A percentile compares a stretch with the other conserved stretches of the same genome.
Conservation (phyloP, 495 filamentous ascomycete species). For the Aspergillus cavernicola region DNA sequence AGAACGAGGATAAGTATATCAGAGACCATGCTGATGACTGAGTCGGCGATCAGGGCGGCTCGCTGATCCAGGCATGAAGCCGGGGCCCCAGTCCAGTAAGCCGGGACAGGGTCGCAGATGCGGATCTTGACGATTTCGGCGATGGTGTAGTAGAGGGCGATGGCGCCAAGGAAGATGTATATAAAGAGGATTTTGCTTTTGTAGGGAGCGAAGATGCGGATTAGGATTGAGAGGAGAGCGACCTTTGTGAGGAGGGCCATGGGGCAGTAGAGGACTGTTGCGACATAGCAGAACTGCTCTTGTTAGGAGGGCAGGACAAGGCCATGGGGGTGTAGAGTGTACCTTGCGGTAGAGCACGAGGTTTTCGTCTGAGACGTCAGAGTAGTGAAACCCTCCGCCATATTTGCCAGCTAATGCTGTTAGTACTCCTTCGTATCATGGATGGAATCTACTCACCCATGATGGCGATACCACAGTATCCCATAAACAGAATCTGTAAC, state of each 20-base stretch:
- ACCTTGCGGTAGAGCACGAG: slow-evolving; percentile 33
- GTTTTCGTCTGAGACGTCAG: slow-evolving; percentile 18
- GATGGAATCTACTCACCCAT: slow-evolving; percentile 23
- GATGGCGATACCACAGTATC: slow-evolving; percentile 35
- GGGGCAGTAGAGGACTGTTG: slow-evolving; percentile 46
- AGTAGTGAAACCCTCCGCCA: slow-evolving; percentile 36
- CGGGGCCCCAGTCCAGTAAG: slow-evolving; percentile 26
- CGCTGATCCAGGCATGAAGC: slow-evolving; percentile 39
- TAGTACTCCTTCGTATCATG: too few species aligned
- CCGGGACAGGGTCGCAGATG: slow-evolving; percentile 35
- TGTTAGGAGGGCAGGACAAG: too few species aligned
- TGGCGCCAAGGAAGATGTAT: slow-evolving; percentile 39
- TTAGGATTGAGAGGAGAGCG: slow-evolving; percentile 45
- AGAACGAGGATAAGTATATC: slow-evolving; percentile 45
- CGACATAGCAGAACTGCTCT: slow-evolving; percentile 35
- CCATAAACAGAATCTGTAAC: slow-evolving; percentile 32
- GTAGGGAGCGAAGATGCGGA: slow-evolving; percentile 45
- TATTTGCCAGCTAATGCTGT: slow-evolving; percentile 29
- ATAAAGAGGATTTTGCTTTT: slow-evolving; percentile 37
- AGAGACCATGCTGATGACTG: slow-evolving; percentile 43
- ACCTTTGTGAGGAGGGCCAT: slow-evolving; percentile 46
- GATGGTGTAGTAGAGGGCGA: slow-evolving; percentile 36
- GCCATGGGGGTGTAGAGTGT: neutral
- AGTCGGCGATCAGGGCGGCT: slow-evolving; percentile 43
- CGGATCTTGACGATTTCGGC: slow-evolving; percentile 33